Conservation (phyloP, 148 eudicot species). For the Nyssa sinensis region DNA sequence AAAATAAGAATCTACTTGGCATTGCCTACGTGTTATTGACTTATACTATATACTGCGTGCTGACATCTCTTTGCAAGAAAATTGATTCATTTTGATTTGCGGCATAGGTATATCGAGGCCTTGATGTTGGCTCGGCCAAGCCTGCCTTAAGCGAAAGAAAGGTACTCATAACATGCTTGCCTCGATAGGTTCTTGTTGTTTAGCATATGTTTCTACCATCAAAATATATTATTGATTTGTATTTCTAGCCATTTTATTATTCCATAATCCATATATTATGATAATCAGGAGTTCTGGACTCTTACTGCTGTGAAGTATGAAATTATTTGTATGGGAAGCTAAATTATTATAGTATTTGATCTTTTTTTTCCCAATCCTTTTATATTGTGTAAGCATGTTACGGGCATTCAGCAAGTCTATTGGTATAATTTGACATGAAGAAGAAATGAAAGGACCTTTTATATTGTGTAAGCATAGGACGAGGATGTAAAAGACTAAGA, state of each 20-base stretch:
- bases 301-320: too few relatives aligned
- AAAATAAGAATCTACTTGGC: not conserved
- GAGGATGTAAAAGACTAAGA: too few relatives aligned
- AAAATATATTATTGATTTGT: not conserved
- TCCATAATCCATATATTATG: not conserved
- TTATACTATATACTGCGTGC: not conserved
- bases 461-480: too few relatives aligned
- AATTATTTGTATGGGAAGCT: too few relatives aligned
- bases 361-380: too few relatives aligned
- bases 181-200: not conserved
- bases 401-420: too few relatives aligned
- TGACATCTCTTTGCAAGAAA: not conserved
- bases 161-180: constrained; percentile 36
- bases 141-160: constrained; percentile 75
- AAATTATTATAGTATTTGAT: too few relatives aligned
- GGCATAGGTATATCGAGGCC: constrained; percentile 86
- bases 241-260: not conserved
- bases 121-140: constrained; percentile 96
- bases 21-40: not conserved
- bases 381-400: too few relatives aligned
- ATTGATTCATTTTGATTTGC: constrained; percentile 3
- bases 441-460: too few relatives aligned
- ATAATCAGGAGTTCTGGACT: not conserved
- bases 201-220: not conserved
- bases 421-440: too few relatives aligned